These are phyloP conservation scores for Stemphylium vesicarium DNA, from an alignment of 2,329 filamentous ascomycete genomes.

Conservation along the genomic window DNA sequence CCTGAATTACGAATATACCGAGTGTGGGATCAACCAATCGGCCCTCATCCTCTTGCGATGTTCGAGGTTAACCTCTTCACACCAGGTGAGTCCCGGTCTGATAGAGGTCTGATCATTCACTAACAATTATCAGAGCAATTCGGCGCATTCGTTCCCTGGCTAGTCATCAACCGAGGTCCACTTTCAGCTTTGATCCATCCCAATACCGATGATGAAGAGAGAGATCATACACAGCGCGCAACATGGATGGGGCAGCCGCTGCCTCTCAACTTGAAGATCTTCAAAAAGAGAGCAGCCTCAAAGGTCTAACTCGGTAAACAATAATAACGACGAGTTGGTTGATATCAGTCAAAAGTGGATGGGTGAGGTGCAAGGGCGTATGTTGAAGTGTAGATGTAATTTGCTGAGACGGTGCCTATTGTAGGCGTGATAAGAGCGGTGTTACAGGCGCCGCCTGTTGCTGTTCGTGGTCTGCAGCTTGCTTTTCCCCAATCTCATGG, in stretches of 20 bases:
- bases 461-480: background rate
- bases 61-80: constrained; percentile 91
- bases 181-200: constrained; percentile 82
- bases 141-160: constrained; percentile 85
- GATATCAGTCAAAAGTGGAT: background rate
- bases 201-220: constrained; percentile 70
- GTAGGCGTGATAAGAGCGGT: background rate
- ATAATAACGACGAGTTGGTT: no score
- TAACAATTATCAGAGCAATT: constrained; percentile 67
- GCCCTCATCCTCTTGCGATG: constrained; percentile 84
- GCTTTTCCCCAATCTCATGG: background rate
- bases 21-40: constrained; percentile 78
- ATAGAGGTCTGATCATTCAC: background rate
- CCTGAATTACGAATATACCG: constrained; percentile 83
- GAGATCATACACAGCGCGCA: constrained; percentile 71
- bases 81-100: constrained; percentile 52
- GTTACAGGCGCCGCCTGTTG: background rate
- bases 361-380: background rate
- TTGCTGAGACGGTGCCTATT: background rate
- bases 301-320: background rate
- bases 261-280: constrained; percentile 63
- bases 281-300: constrained; percentile 46
- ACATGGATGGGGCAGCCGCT: constrained; percentile 76
- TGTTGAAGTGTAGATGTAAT: background rate
- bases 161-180: constrained; percentile 80